Percentiles rank a stretch among this genome's conserved stretches.
Evolutionary conservation across 2,329 filamentous ascomycete genomes (phyloP).

Genomic region (Acephala macrosclerotiorum): DNA sequence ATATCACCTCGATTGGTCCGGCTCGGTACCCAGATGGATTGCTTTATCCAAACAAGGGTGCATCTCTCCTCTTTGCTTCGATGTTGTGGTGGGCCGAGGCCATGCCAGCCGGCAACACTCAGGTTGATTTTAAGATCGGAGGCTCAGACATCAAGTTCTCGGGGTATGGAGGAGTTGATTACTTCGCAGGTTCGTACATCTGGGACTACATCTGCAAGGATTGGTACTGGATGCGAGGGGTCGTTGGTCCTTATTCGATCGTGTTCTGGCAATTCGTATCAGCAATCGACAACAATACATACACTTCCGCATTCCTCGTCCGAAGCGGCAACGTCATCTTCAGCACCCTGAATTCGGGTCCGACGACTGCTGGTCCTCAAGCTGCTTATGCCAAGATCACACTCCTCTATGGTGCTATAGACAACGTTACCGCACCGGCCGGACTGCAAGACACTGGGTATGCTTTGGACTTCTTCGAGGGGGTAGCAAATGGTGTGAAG

Average conservation of each 20-base stretch:
- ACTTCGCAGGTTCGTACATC: conserved; percentile 6
- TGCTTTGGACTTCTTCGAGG: neutral
- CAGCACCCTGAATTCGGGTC: neutral
- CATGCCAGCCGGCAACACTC: neutral
- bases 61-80: neutral
- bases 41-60: neutral
- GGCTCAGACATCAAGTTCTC: neutral
- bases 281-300: conserved; percentile 3
- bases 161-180: conserved; percentile 8
- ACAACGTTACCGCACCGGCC: neutral
- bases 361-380: neutral
- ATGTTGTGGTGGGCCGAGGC: conserved; percentile 5
- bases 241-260: conserved; percentile 6
- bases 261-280: conserved; percentile 5
- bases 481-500: neutral
- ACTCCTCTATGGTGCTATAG: neutral
- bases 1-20: neutral
- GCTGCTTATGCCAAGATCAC: neutral
- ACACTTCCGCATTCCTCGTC: conserved; percentile 1
- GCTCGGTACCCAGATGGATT: conserved; percentile 6
- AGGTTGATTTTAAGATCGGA: neutral
- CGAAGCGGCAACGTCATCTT: neutral
- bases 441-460: neutral
- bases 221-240: conserved; percentile 9
- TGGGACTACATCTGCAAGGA: conserved; percentile 5